Conservation (phyloP, 805 yeast species). For the Clavispora phyllophila region DNA sequence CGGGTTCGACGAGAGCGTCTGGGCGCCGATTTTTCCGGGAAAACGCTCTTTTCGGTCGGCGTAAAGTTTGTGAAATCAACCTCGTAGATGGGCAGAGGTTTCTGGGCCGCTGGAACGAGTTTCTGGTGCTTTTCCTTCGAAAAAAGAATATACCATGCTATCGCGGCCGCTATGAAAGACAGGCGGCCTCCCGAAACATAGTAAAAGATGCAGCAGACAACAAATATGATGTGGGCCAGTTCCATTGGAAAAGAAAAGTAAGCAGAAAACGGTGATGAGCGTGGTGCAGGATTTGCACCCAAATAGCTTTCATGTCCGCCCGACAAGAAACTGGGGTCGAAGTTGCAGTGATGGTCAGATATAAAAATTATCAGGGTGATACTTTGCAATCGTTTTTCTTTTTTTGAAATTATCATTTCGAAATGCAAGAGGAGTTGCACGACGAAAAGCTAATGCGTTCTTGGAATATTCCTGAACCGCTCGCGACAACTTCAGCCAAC, state of each 20-base stretch:
- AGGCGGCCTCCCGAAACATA: slow-evolving; percentile 40
- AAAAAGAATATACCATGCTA: slow-evolving; percentile 7
- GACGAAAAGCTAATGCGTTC: not conserved
- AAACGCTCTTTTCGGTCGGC: slow-evolving; percentile 12
- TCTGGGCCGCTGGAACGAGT: slow-evolving; percentile 4
- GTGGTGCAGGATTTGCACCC: slow-evolving; percentile 19
- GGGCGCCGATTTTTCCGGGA: slow-evolving; percentile 12
- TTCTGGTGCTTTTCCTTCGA: not conserved
- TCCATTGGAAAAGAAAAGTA: slow-evolving; percentile 12
- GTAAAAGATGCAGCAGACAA: slow-evolving; percentile 24
- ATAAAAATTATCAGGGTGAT: too few relatives aligned
- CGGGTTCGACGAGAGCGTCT: slow-evolving; percentile 18
- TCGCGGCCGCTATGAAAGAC: slow-evolving; percentile 26
- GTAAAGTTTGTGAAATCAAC: slow-evolving; percentile 37
- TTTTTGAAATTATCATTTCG: too few relatives aligned
- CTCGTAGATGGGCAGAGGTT: slow-evolving; percentile 33
- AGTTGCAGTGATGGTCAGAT: not conserved
- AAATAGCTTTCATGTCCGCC: slow-evolving; percentile 1
- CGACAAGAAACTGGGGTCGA: not conserved
- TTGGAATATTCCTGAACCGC: not conserved
- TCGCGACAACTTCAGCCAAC: not conserved
- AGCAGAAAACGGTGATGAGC: slow-evolving; percentile 14
- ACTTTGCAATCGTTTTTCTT: too few relatives aligned
- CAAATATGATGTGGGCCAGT: slow-evolving; percentile 12
- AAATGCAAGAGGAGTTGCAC: not conserved